Evolutionary conservation across 305 asterid genomes (phyloP).

Genomic region (Fraxinus baroniana): DNA sequence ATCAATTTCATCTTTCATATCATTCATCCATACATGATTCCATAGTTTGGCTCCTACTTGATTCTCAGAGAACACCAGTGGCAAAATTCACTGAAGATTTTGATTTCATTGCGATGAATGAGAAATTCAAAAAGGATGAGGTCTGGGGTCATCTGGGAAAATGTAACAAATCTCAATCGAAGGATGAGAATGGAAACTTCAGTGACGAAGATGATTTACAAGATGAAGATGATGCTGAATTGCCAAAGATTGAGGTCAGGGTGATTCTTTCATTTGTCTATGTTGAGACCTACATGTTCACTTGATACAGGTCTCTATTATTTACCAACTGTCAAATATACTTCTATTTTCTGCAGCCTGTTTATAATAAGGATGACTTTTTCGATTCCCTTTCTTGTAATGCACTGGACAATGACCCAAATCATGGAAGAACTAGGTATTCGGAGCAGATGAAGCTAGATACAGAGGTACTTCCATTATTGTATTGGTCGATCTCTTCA

Average conservation of each 20-base stretch:
- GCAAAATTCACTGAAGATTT: conserved; percentile 50
- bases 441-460: conserved; percentile 95
- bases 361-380: conserved; percentile 53
- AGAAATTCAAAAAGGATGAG: conserved; percentile 70
- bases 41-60: not conserved
- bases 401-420: conserved; percentile 44
- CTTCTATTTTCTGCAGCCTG: conserved; percentile 37
- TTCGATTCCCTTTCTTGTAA: conserved; percentile 48
- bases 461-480: conserved; percentile 58
- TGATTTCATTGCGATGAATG: conserved; percentile 85
- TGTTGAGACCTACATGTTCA: not conserved
- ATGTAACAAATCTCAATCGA: conserved; percentile 29
- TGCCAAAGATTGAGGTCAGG: conserved; percentile 38
- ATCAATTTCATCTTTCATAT: not conserved
- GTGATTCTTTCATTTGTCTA: conserved; percentile 7
- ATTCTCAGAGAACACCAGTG: conserved; percentile 24
- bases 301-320: not conserved
- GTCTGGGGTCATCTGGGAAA: conserved; percentile 65
- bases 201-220: conserved; percentile 40
- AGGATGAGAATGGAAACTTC: conserved; percentile 37
- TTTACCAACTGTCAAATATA: not conserved
- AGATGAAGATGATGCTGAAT: conserved; percentile 35
- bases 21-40: not conserved
- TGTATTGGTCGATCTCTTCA: not conserved
- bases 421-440: conserved; percentile 72